Evolutionary conservation across 2,329 filamentous ascomycete species (phyloP).

Genomic region (Tetracladium maxilliforme): DNA sequence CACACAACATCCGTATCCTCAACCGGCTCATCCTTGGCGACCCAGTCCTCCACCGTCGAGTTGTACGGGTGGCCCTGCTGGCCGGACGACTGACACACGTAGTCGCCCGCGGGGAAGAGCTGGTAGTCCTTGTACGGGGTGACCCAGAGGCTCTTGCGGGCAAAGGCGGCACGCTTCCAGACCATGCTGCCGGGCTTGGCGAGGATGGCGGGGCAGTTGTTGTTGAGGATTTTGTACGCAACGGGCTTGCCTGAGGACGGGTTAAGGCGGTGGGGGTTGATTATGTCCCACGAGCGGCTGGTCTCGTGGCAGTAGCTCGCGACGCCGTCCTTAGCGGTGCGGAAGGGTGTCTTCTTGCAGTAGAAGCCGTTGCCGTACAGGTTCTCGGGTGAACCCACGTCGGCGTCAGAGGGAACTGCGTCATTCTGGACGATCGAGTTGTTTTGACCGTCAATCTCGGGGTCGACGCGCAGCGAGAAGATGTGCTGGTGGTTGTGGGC

Average conservation of each 20-base stretch:
- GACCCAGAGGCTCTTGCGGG: constrained; percentile 42
- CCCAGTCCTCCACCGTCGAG: constrained; percentile 25
- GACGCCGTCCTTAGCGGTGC: constrained; percentile 28
- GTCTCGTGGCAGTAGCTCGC: constrained; percentile 30
- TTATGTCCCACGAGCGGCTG: constrained; percentile 42
- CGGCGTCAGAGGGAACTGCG: constrained; percentile 31
- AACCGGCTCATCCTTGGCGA: constrained; percentile 33
- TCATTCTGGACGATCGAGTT: constrained; percentile 39
- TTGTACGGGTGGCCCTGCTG: constrained; percentile 25
- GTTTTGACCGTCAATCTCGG: constrained; percentile 39
- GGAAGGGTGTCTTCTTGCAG: constrained; percentile 19
- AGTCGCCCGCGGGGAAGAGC: constrained; percentile 42
- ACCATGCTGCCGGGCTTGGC: constrained; percentile 35
- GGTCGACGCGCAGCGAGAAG: constrained; percentile 50
- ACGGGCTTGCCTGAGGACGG: constrained; percentile 36
- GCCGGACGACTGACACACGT: constrained; percentile 43
- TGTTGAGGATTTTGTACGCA: constrained; percentile 41
- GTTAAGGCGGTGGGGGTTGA: constrained; percentile 34
- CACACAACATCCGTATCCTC: constrained; percentile 40
- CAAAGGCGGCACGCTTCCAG: constrained; percentile 42
- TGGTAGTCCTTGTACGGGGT: constrained; percentile 40
- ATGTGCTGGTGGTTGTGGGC: constrained; percentile 61
- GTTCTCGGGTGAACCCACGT: constrained; percentile 23
- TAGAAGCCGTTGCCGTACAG: constrained; percentile 36
- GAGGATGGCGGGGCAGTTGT: too few relatives aligned